Evolutionary conservation across 2,329 filamentous ascomycete genomes (phyloP).

Genomic region (Tolypocladium capitatum): DNA sequence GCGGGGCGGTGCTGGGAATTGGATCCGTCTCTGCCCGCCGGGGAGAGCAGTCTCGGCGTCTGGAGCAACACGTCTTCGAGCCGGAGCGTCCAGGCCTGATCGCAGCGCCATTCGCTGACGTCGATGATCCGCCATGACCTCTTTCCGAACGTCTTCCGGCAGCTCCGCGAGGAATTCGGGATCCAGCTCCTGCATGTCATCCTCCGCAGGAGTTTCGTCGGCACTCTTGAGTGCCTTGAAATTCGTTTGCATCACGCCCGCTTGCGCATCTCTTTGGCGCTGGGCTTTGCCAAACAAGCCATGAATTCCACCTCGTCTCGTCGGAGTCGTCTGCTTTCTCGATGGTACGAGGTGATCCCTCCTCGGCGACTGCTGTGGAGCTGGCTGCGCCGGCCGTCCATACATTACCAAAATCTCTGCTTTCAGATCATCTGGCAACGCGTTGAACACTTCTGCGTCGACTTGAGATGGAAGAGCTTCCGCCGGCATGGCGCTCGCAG

Average conservation of each 20-base stretch:
- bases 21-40: constrained; percentile 28
- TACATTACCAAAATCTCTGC: constrained; percentile 72
- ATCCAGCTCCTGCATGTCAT: constrained; percentile 41
- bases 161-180: constrained; percentile 68
- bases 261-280: constrained; percentile 38
- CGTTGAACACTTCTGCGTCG: constrained; percentile 71
- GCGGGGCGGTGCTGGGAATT: constrained; percentile 31
- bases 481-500: constrained; percentile 25
- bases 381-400: constrained; percentile 21
- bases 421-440: constrained; percentile 74
- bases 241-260: constrained; percentile 59
- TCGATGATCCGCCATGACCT: constrained; percentile 62
- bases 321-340: constrained; percentile 46
- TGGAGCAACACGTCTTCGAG: constrained; percentile 10
- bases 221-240: constrained; percentile 38
- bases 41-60: constrained; percentile 12
- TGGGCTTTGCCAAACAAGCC: constrained; percentile 31
- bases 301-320: constrained; percentile 43
- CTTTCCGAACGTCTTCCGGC: constrained; percentile 64
- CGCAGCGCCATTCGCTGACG: constrained; percentile 42
- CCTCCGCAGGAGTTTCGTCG: constrained; percentile 13
- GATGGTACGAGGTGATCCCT: constrained; percentile 39
- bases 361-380: constrained; percentile 37
- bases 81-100: constrained; percentile 31
- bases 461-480: constrained; percentile 58